These are phyloP conservation scores for Aspergillus sp. DNA, from an alignment of 2,329 filamentous ascomycete species.

Conservation along the genomic window DNA sequence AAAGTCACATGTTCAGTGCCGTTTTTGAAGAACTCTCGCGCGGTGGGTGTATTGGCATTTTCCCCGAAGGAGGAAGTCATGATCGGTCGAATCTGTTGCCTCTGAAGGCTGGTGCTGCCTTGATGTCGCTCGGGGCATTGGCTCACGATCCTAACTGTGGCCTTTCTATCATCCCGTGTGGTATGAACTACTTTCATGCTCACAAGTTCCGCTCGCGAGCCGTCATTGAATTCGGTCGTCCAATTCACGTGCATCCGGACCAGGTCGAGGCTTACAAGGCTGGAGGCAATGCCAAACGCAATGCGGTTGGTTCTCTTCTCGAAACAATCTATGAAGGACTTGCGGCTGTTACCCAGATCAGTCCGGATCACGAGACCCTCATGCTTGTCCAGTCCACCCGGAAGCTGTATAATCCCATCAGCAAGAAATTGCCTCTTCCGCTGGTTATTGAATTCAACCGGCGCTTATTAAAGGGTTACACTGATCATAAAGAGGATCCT, in stretches of 20 bases:
- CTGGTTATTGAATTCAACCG: slow-evolving; percentile 89
- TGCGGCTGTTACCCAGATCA: slow-evolving; percentile 79
- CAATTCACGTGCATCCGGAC: slow-evolving; percentile 76
- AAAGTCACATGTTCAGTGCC: slow-evolving; percentile 83
- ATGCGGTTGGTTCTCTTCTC: slow-evolving; percentile 39
- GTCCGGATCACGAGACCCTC: slow-evolving; percentile 87
- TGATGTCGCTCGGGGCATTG: slow-evolving; percentile 88
- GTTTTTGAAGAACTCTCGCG: slow-evolving; percentile 78
- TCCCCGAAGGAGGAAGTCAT: slow-evolving; percentile 90
- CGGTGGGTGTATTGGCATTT: slow-evolving; percentile 91
- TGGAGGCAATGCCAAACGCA: slow-evolving; percentile 49
- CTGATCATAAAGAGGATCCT: slow-evolving; percentile 80
- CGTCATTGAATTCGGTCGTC: slow-evolving; percentile 88
- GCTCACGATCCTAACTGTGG: slow-evolving; percentile 77
- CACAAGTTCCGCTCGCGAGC: slow-evolving; percentile 94
- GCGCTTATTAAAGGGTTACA: slow-evolving; percentile 80
- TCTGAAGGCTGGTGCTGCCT: slow-evolving; percentile 87
- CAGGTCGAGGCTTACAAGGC: slow-evolving; percentile 77
- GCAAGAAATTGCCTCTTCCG: slow-evolving; percentile 86
- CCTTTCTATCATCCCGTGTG: slow-evolving; percentile 85
- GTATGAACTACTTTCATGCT: slow-evolving; percentile 97
- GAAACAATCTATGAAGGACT: slow-evolving; percentile 80
- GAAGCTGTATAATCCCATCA: slow-evolving; percentile 84
- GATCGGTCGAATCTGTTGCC: slow-evolving; percentile 86
- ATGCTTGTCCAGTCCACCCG: slow-evolving; percentile 89